Evolutionary conservation across 164 flowering plant genomes (phyloP).

Genomic region (Vitis amurensis): DNA sequence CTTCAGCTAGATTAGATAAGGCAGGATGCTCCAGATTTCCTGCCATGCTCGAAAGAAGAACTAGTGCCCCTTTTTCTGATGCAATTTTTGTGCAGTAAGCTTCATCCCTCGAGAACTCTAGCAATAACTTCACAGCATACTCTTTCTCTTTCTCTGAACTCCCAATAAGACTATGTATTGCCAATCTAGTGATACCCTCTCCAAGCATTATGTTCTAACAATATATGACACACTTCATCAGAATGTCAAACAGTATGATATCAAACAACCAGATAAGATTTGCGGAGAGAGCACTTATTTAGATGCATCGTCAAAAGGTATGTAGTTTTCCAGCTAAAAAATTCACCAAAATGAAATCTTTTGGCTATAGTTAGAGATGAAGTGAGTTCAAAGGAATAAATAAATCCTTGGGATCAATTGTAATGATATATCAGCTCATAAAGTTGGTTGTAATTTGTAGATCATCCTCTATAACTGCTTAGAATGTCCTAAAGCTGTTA

Average conservation of each 20-base stretch:
- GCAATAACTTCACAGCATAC: slow-evolving; percentile 51
- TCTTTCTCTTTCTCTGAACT: slow-evolving; percentile 57
- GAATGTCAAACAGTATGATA: neutral
- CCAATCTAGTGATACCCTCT: slow-evolving; percentile 52
- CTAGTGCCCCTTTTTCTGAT: slow-evolving; percentile 61
- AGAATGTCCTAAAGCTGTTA: too few species aligned
- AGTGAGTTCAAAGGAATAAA: too few species aligned
- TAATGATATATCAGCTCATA: too few species aligned
- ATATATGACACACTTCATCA: neutral
- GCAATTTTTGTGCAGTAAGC: slow-evolving; percentile 47
- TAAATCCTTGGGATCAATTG: too few species aligned
- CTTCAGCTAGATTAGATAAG: slow-evolving; percentile 57
- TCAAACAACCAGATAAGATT: neutral
- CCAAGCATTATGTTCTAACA: slow-evolving; percentile 50
- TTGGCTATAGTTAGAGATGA: too few species aligned
- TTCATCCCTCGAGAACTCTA: slow-evolving; percentile 48
- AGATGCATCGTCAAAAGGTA: too few species aligned
- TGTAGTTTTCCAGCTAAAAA: too few species aligned
- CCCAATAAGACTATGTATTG: slow-evolving; percentile 55
- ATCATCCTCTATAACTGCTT: too few species aligned
- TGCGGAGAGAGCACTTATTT: too few species aligned
- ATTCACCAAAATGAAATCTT: too few species aligned
- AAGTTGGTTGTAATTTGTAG: too few species aligned
- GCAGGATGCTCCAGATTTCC: slow-evolving; percentile 49
- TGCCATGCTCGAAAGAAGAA: slow-evolving; percentile 59